Conservation (phyloP, 2,329 filamentous ascomycete genomes). For the Aspergillus chevalieri region DNA sequence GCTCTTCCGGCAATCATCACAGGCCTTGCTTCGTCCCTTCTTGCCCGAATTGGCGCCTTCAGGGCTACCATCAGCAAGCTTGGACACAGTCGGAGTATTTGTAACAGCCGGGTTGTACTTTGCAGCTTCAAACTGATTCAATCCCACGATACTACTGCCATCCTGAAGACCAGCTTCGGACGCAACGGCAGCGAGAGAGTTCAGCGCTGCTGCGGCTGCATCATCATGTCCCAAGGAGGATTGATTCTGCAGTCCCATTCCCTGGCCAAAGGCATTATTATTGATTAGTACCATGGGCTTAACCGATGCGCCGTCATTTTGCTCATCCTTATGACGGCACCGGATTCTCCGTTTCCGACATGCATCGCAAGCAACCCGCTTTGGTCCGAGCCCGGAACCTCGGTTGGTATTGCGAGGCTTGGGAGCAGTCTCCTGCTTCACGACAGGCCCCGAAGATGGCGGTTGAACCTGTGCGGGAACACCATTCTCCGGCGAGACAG, state of each 20-base stretch:
- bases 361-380: slow-evolving; percentile 55
- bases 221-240: slow-evolving; percentile 33
- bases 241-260: slow-evolving; percentile 22
- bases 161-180: slow-evolving; percentile 30
- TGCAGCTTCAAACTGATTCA: slow-evolving; percentile 25
- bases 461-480: slow-evolving; percentile 16
- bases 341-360: slow-evolving; percentile 57
- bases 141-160: slow-evolving; percentile 14
- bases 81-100: slow-evolving; percentile 20
- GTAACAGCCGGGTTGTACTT: slow-evolving; percentile 21
- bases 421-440: slow-evolving; percentile 23
- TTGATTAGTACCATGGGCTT: slow-evolving; percentile 19
- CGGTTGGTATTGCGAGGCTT: slow-evolving; percentile 46
- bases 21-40: slow-evolving; percentile 58
- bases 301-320: slow-evolving; percentile 21
- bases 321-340: slow-evolving; percentile 58
- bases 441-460: slow-evolving; percentile 10
- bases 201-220: slow-evolving; percentile 33
- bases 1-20: slow-evolving; percentile 61
- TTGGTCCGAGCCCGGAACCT: slow-evolving; percentile 54
- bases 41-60: slow-evolving; percentile 40
- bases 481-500: slow-evolving; percentile 20
- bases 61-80: slow-evolving; percentile 25
- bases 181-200: slow-evolving; percentile 34
- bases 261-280: slow-evolving; percentile 22